Base-by-base conservation (phyloP, 495 filamentous ascomycete genomes). In the Friedmanniomyces simplex region DNA sequence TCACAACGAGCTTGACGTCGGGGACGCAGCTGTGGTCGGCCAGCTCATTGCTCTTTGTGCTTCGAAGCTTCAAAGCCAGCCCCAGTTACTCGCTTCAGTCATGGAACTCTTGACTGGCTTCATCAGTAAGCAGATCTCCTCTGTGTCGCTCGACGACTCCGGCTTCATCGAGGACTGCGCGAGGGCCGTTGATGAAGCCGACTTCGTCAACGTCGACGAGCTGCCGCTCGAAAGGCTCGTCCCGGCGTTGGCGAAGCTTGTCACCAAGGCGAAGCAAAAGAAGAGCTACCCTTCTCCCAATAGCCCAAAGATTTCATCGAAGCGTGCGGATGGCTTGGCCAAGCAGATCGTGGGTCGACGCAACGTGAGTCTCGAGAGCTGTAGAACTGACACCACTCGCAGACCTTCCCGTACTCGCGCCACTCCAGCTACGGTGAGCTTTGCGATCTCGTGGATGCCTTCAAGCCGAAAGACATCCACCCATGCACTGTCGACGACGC, bases 381-480 rank as follows among this genome's bases (percentile, higher is more conserved):
- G 24, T 2, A 25, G 25, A 30, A 24, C 18, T 37, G 28, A 43
- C 46, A 42, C 14, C 21, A 6, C 21, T 22, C 36, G 54, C 42
- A 74, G 76, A 69, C 71, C 12, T 96, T 96, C 58, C 88, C 90
- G 3, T 97, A 91, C 65, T 91, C 91, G 0, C 81, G 91, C 1
- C 91, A 97, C 69, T 94, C 91, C 0, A 95, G 88, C 0, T 89
- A 91, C 51, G 71, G 72, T 0, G 91, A 96, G 68, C 75, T 95
- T 5, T 86, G 87, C 57, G 67, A 82, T 57, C 70, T 97, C 0
- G 74, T 95, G 4, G 62, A 73, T 3, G 76, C 75, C 0, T 89
- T 96, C 59, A 76, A 73, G 37, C 90, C 89, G 0, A 78, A 72
- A 57, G 88, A 96, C 68, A 74, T 96, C 12, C 84, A 85, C 70